These are phyloP conservation scores for Irpex rosettiformis DNA, from an alignment of 1,284 basidiomycete genomes.

Conservation along the genomic window DNA sequence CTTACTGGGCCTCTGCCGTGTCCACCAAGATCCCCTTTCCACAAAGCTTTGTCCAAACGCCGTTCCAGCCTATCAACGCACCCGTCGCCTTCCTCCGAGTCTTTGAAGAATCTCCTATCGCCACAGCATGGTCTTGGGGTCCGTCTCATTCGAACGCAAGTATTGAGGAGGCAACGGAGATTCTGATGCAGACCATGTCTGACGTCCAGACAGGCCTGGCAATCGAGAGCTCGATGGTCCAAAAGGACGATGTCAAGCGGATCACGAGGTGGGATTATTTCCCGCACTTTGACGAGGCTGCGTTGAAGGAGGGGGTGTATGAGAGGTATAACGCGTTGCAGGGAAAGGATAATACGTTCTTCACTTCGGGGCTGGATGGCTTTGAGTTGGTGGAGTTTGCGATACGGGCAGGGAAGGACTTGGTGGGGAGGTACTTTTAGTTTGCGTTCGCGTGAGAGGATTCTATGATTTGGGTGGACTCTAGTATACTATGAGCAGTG, in stretches of 20 bases:
- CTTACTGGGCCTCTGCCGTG: not conserved
- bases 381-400: constrained; percentile 1
- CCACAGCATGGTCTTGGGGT: constrained; percentile 3
- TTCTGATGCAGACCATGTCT: not conserved
- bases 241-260: not conserved
- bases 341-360: not conserved
- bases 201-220: not conserved
- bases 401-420: not conserved
- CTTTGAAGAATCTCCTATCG: not conserved
- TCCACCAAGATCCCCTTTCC: not conserved
- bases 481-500: no score
- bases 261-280: not conserved
- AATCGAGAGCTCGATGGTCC: not conserved
- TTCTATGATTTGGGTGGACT: no score
- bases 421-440: not conserved
- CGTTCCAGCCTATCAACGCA: not conserved
- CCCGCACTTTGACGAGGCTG: not conserved
- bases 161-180: not conserved
- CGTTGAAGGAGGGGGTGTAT: not conserved
- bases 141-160: not conserved
- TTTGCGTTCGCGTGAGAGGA: no score
- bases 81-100: not conserved
- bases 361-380: not conserved
- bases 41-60: not conserved
- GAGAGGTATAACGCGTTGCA: not conserved